Percentiles rank a stretch among this genome's conserved stretches.
phyloP scores from a whole-genome alignment of 2,329 filamentous ascomycete genomes.

The Calycina herbarum region DNA sequence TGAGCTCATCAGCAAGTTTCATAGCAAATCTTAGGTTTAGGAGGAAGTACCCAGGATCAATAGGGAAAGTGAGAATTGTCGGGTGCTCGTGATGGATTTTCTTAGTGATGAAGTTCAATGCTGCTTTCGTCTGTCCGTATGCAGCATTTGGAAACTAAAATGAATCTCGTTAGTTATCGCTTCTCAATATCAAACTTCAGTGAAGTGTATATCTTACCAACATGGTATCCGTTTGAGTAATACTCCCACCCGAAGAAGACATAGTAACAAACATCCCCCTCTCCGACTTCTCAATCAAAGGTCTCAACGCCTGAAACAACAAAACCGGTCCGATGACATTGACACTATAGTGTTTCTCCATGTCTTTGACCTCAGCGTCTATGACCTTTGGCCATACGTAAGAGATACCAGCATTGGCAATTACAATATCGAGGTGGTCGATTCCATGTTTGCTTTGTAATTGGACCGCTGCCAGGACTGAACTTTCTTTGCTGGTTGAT shows the following conservation, averaged over 20 bases:
- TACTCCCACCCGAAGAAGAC: constrained; percentile 21
- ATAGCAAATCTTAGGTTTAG: background rate
- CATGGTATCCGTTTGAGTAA: background rate
- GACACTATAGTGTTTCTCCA: constrained; percentile 41
- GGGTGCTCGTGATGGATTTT: constrained; percentile 39
- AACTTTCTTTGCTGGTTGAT: constrained; percentile 37
- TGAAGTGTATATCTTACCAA: background rate
- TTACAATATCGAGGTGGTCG: constrained; percentile 47
- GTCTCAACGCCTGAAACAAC: constrained; percentile 46
- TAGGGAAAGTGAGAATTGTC: constrained; percentile 34
- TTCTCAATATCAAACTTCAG: background rate
- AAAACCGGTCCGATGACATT: constrained; percentile 45
- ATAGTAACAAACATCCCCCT: constrained; percentile 42
- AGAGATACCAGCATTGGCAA: constrained; percentile 52
- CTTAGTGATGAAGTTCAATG: constrained; percentile 36
- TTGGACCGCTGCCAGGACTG: constrained; percentile 38
- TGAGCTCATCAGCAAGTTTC: background rate
- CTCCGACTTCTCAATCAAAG: constrained; percentile 39
- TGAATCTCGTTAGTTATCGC: background rate
- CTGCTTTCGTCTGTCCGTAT: constrained; percentile 45
- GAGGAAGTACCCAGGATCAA: constrained; percentile 35
- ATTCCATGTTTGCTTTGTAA: constrained; percentile 40
- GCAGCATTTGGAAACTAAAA: constrained; percentile 23
- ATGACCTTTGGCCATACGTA: constrained; percentile 35
- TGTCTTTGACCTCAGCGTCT: constrained; percentile 38